Percentiles rank a stretch among this genome's conserved stretches.
Evolutionary conservation across 108 stramenopile genomes (phyloP).

Genomic region (Pseudonitzschia delicatissima): DNA sequence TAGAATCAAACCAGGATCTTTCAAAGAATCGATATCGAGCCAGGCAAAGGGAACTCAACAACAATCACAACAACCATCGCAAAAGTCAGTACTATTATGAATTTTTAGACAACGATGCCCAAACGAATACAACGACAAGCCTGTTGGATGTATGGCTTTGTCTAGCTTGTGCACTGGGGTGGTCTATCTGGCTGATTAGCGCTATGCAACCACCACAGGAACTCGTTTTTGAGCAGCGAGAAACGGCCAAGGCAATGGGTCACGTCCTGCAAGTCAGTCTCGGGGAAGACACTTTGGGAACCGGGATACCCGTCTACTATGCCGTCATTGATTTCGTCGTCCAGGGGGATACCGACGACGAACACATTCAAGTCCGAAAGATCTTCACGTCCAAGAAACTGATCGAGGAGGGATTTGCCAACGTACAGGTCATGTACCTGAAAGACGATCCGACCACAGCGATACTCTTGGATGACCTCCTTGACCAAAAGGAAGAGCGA

Average conservation of each 20-base stretch:
- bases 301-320: conserved; percentile 48
- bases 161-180: conserved; percentile 44
- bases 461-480: conserved; percentile 37
- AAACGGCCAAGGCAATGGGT: conserved; percentile 30
- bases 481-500: conserved; percentile 24
- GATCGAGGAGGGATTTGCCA: conserved; percentile 56
- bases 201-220: conserved; percentile 16
- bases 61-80: neutral
- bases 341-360: conserved; percentile 17
- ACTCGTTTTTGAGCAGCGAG: conserved; percentile 20
- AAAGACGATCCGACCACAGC: conserved; percentile 41
- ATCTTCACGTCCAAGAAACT: conserved; percentile 35
- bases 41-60: too few relatives aligned
- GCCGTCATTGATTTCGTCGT: conserved; percentile 51
- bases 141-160: conserved; percentile 53
- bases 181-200: conserved; percentile 37
- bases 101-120: neutral
- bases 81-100: conserved; percentile 9
- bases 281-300: conserved; percentile 32
- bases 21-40: too few relatives aligned
- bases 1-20: too few relatives aligned
- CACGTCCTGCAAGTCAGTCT: conserved; percentile 43
- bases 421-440: conserved; percentile 48
- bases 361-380: conserved; percentile 49
- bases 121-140: neutral